Percentiles rank a stretch among this genome's conserved stretches.
These are phyloP conservation scores for Platanus orientalis DNA, from an alignment of 164 flowering plant genomes.

Conservation along the genomic window DNA sequence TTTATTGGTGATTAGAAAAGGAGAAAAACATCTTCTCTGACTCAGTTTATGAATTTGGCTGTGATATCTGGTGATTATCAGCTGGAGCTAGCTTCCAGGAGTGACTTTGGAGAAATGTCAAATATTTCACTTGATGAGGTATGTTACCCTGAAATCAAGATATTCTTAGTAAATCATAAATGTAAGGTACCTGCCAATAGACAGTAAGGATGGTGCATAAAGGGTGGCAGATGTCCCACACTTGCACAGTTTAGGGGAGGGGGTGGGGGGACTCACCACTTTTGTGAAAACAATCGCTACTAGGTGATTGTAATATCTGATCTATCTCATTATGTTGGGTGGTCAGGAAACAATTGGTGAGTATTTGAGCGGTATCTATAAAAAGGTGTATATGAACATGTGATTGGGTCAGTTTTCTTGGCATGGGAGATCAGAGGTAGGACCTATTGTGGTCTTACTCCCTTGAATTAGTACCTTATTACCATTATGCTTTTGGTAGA, in stretches of 20 bases:
- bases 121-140: constrained; percentile 55
- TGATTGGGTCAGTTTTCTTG: background rate
- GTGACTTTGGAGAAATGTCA: constrained; percentile 50
- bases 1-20: background rate
- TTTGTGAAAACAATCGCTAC: background rate
- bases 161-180: background rate
- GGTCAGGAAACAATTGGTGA: background rate
- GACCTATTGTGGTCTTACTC: too few species aligned
- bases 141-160: constrained; percentile 7
- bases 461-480: too few species aligned
- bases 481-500: background rate
- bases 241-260: background rate
- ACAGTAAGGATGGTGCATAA: background rate
- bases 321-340: background rate
- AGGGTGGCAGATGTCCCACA: background rate
- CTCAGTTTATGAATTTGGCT: background rate
- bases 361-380: background rate
- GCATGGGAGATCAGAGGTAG: background rate
- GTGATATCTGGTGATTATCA: constrained; percentile 24
- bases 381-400: background rate
- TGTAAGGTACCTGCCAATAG: background rate
- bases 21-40: background rate
- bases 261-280: background rate
- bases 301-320: background rate
- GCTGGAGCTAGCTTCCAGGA: constrained; percentile 67